Evolutionary conservation across 2,329 filamentous ascomycete genomes (phyloP).

Genomic region (Peltaster fructicola): DNA sequence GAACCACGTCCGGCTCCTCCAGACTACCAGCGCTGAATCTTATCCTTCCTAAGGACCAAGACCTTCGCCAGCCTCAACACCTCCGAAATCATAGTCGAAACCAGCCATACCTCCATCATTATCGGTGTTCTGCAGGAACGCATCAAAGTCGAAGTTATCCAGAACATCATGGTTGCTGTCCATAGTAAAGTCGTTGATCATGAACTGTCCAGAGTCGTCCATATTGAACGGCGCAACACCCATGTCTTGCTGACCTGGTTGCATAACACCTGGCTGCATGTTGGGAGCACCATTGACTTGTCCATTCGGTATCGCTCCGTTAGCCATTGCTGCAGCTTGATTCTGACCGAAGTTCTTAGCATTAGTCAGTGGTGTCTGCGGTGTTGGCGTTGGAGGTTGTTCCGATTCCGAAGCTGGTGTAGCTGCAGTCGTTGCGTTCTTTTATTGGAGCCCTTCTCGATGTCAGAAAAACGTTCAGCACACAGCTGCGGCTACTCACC

Average conservation of each 20-base stretch:
- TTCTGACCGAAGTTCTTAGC: conserved; percentile 21
- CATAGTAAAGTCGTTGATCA: conserved; percentile 28
- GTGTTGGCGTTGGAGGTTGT: conserved; percentile 30
- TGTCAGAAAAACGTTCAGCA: conserved; percentile 9
- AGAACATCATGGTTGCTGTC: conserved; percentile 48
- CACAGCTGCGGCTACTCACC: conserved; percentile 3
- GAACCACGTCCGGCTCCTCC: too few relatives aligned
- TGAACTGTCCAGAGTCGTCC: too few relatives aligned
- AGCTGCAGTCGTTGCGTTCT: conserved; percentile 18
- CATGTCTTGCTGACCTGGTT: too few relatives aligned
- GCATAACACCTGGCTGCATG: too few relatives aligned
- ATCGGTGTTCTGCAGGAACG: conserved; percentile 41
- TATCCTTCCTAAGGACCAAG: too few relatives aligned
- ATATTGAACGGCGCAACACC: too few relatives aligned
- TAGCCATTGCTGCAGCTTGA: conserved; percentile 15
- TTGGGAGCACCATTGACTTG: conserved; percentile 8
- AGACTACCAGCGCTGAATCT: too few relatives aligned
- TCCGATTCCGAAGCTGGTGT: conserved; percentile 26
- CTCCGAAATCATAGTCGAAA: conserved; percentile 21
- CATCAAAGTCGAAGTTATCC: conserved; percentile 50
- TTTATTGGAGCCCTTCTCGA: conserved; percentile 21
- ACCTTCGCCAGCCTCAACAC: too few relatives aligned
- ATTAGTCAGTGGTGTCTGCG: conserved; percentile 30
- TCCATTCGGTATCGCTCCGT: conserved; percentile 17
- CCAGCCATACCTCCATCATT: conserved; percentile 22